Evolutionary conservation across 257 asterid genomes (phyloP).

Genomic region (Ajuga chamaepitys): DNA sequence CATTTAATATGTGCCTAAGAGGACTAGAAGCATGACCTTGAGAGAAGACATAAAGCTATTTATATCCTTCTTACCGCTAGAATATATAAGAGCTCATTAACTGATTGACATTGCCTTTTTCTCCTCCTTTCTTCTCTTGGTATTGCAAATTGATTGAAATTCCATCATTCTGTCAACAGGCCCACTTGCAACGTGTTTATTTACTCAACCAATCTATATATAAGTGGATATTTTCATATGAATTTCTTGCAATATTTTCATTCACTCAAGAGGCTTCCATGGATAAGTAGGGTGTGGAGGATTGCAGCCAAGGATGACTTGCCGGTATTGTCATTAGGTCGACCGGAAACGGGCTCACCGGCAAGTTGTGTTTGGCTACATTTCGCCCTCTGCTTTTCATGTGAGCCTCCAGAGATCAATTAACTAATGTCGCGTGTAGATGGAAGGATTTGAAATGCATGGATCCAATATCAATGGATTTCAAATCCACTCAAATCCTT

Average conservation of each 20-base stretch:
- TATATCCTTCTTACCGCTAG: too few species aligned
- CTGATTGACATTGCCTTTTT: too few species aligned
- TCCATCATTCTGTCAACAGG: slow-evolving; percentile 18
- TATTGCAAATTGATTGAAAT: neutral
- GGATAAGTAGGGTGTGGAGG: slow-evolving; percentile 24
- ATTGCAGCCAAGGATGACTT: slow-evolving; percentile 42
- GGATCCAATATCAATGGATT: too few species aligned
- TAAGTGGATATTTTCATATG: neutral
- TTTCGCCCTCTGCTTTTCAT: slow-evolving; percentile 23
- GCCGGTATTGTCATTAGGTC: slow-evolving; percentile 8
- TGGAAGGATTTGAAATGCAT: too few species aligned
- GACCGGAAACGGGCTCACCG: neutral
- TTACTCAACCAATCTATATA: neutral
- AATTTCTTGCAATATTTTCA: neutral
- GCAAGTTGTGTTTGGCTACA: slow-evolving; percentile 45
- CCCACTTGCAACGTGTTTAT: slow-evolving; percentile 17
- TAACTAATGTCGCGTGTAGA: too few species aligned
- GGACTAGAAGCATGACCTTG: too few species aligned
- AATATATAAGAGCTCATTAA: too few species aligned
- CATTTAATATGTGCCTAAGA: too few species aligned
- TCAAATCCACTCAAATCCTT: too few species aligned
- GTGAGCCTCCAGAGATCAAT: slow-evolving; percentile 13
- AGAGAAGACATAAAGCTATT: too few species aligned
- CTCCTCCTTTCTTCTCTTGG: neutral
- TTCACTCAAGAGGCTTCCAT: slow-evolving; percentile 18